Evolutionary conservation across 768 basidiomycete species (phyloP), one percentile per base, ranked within the genome.

Genomic region (Tephrocybe rancida): DNA sequence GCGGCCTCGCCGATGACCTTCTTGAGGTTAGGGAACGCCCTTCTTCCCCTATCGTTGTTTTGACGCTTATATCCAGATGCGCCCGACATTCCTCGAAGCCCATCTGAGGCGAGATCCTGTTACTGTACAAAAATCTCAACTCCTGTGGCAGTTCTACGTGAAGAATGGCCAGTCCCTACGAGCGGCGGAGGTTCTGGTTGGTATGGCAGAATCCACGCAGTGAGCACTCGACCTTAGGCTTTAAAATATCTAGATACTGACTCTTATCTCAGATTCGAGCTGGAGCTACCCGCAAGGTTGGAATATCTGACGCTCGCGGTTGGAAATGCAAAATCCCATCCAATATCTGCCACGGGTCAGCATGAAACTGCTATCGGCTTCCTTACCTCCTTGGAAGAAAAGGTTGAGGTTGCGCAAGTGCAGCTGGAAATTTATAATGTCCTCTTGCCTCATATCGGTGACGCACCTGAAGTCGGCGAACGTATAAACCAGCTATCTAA

Each of bases 81-180:
- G 90, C 37, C 92, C 95, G 0, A 77, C 84, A 16, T 97, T 88
- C 71, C 83, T 98, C 44, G 96, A 97, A 68, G 84, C 86, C 4
- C 92, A 95, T 71, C 83, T 98, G 25, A 80, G 82, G 58, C 82
- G 90, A 48, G 90, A 92, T 52, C 94, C 94, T 18, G 72, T 80
- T 1, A 88, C 87, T 0, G 85, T 90, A 14, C 81, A 89, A 59
- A 94, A 95, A 66, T 86, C 81, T 63, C 92, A 98, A 62, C 73
- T 99, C 1, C 75, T 98, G 2, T 98, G 97, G 97, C 92, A 98
- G 63, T 98, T 92, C 72, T 96, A 97, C 64, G 94, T 96, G 48
- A 91, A 96, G 62, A 88, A 92, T 60, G 88, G 89, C 1, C 89
- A 94, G 60, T 90, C 90, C 27, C 68, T 95, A 42, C 82, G 90